Evolutionary conservation across 805 yeast genomes (phyloP).

Genomic region (Starmera pachycereana): DNA sequence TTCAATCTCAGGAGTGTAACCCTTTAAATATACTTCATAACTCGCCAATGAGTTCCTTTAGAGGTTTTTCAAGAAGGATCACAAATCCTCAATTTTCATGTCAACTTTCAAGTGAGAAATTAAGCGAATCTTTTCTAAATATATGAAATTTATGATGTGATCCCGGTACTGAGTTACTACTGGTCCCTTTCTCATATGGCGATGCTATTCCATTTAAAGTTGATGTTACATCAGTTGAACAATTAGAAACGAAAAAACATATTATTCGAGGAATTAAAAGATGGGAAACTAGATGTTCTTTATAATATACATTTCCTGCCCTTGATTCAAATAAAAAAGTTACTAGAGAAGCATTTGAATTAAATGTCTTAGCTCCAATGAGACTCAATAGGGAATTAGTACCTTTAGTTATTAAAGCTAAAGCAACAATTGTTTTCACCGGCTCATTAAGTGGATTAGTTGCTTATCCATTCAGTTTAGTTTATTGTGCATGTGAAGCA

Average conservation of each 20-base stretch:
- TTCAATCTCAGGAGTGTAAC: too few species aligned
- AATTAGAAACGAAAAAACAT: slow-evolving; percentile 32
- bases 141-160: too few species aligned
- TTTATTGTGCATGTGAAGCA: slow-evolving; percentile 62
- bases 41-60: too few species aligned
- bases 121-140: too few species aligned
- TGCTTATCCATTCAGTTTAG: slow-evolving; percentile 62
- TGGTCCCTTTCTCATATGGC: too few species aligned
- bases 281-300: slow-evolving; percentile 44
- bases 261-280: slow-evolving; percentile 30
- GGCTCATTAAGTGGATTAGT: slow-evolving; percentile 60
- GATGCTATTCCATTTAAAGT: slow-evolving; percentile 35
- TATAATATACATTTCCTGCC: slow-evolving; percentile 64
- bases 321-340: slow-evolving; percentile 51
- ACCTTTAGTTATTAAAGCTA: slow-evolving; percentile 45
- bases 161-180: too few species aligned
- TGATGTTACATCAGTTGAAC: slow-evolving; percentile 47
- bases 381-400: slow-evolving; percentile 50
- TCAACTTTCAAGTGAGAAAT: too few species aligned
- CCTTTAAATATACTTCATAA: too few species aligned
- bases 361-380: slow-evolving; percentile 64
- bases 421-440: slow-evolving; percentile 64
- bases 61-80: too few species aligned
- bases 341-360: slow-evolving; percentile 42
- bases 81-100: too few species aligned